Percentiles rank a stretch among this genome's conserved stretches.
Evolutionary conservation across 1,139 yeast species (phyloP).

Genomic region (Protomyces lactucae-debilis): DNA sequence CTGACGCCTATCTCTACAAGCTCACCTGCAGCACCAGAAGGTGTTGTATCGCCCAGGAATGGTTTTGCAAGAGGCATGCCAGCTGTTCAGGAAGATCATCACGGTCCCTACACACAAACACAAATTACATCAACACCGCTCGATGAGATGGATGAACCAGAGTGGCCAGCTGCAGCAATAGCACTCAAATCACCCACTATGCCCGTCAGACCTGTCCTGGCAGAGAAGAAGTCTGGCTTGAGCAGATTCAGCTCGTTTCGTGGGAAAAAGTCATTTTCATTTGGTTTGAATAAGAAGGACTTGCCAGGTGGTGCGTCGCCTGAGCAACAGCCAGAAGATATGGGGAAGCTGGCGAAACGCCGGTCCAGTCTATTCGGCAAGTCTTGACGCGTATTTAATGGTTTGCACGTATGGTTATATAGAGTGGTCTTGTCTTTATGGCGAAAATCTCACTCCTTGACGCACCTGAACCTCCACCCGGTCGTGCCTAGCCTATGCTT

Average conservation of each 20-base stretch:
- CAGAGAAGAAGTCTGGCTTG: conserved; percentile 18
- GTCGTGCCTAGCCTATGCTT: too few species aligned
- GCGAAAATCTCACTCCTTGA: too few species aligned
- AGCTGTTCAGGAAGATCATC: conserved; percentile 4
- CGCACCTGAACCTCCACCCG: too few species aligned
- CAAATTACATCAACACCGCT: conserved; percentile 17
- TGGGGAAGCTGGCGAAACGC: neutral
- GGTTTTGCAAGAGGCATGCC: neutral
- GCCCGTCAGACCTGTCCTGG: neutral
- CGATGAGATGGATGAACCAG: conserved; percentile 19
- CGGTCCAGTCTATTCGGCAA: conserved; percentile 18
- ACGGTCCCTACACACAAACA: conserved; percentile 17
- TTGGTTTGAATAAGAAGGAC: neutral
- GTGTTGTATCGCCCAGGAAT: neutral
- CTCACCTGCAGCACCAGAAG: neutral
- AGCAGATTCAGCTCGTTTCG: conserved; percentile 19
- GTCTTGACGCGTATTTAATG: neutral
- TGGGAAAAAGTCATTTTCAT: conserved; percentile 8
- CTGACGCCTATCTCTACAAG: neutral
- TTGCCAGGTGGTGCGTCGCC: neutral
- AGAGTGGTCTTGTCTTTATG: neutral
- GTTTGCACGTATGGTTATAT: neutral
- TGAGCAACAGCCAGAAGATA: conserved; percentile 3
- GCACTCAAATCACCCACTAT: neutral
- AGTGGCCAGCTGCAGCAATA: conserved; percentile 4